Conservation (phyloP, 257 asterid genomes). For the Leonotis leonurus region DNA sequence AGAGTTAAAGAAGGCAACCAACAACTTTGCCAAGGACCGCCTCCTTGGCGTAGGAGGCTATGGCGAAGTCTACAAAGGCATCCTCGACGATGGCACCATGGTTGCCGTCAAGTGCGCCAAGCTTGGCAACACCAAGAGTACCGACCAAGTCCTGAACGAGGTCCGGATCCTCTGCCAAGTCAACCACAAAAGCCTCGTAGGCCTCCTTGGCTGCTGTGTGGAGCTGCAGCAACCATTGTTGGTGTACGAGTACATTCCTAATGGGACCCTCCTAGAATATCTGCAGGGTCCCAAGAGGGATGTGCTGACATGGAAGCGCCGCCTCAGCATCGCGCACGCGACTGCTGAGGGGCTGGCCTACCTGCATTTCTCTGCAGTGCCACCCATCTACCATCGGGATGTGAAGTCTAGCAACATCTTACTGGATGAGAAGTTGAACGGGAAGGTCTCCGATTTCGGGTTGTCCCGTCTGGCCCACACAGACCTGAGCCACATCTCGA, state of each 20-base stretch:
- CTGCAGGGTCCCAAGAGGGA: slow-evolving; percentile 29
- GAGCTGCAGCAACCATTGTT: slow-evolving; percentile 85
- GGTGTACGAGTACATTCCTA: slow-evolving; percentile 66
- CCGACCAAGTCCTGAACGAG: slow-evolving; percentile 85
- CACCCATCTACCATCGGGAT: slow-evolving; percentile 84
- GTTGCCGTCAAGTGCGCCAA: slow-evolving; percentile 93
- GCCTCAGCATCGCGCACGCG: slow-evolving; percentile 60
- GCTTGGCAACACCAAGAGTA: slow-evolving; percentile 72
- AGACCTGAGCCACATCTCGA: slow-evolving; percentile 78
- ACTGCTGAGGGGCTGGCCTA: slow-evolving; percentile 88
- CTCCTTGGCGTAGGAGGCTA: slow-evolving; percentile 89
- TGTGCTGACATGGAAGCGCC: slow-evolving; percentile 38
- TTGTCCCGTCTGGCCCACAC: slow-evolving; percentile 79
- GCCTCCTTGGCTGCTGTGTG: slow-evolving; percentile 86
- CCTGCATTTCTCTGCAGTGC: slow-evolving; percentile 81
- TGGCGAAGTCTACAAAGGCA: slow-evolving; percentile 80
- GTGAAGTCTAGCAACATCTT: slow-evolving; percentile 89
- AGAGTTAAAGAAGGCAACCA: slow-evolving; percentile 75
- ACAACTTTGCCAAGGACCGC: slow-evolving; percentile 60
- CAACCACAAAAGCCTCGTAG: slow-evolving; percentile 72
- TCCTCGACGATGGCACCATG: slow-evolving; percentile 54
- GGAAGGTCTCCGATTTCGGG: slow-evolving; percentile 82
- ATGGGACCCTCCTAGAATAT: slow-evolving; percentile 64
- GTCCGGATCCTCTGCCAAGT: slow-evolving; percentile 88
- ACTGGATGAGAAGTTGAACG: slow-evolving; percentile 58